These are phyloP conservation scores for Monosporascus sp. DNA, from an alignment of 2,329 filamentous ascomycete species.

Conservation along the genomic window DNA sequence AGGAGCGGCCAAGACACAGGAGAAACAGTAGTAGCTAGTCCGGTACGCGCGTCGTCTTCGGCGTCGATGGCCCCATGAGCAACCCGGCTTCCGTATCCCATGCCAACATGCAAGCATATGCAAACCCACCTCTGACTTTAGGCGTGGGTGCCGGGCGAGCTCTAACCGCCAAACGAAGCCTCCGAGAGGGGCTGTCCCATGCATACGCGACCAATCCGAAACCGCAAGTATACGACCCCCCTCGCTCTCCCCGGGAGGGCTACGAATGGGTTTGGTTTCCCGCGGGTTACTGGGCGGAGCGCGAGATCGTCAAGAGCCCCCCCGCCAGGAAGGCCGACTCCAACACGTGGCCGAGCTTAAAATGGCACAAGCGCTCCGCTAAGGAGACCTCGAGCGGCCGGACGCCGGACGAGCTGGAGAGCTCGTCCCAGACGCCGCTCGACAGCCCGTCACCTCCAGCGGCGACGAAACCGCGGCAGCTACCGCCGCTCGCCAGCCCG, in stretches of 20 bases:
- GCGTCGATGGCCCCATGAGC: conserved; percentile 23
- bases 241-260: conserved; percentile 48
- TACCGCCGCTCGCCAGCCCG: conserved; percentile 31
- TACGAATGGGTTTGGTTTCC: conserved; percentile 62
- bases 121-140: not conserved
- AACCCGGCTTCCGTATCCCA: conserved; percentile 17
- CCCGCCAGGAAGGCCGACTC: conserved; percentile 21
- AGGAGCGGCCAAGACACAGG: conserved; percentile 10
- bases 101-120: not conserved
- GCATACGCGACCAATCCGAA: conserved; percentile 3
- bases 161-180: conserved; percentile 6
- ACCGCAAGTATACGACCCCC: conserved; percentile 39
- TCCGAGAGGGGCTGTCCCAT: conserved; percentile 11
- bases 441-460: not conserved
- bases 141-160: not conserved
- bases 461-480: conserved; percentile 5
- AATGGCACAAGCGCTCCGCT: conserved; percentile 34
- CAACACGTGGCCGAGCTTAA: conserved; percentile 24
- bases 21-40: conserved; percentile 18
- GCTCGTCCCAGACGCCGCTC: conserved; percentile 3
- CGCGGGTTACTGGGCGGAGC: conserved; percentile 59
- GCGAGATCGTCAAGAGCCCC: conserved; percentile 30
- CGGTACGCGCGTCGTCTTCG: conserved; percentile 18
- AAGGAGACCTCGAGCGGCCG: conserved; percentile 20
- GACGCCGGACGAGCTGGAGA: conserved; percentile 12